Conservation (phyloP, 345 rosid species). For the Aegle marmelos region DNA sequence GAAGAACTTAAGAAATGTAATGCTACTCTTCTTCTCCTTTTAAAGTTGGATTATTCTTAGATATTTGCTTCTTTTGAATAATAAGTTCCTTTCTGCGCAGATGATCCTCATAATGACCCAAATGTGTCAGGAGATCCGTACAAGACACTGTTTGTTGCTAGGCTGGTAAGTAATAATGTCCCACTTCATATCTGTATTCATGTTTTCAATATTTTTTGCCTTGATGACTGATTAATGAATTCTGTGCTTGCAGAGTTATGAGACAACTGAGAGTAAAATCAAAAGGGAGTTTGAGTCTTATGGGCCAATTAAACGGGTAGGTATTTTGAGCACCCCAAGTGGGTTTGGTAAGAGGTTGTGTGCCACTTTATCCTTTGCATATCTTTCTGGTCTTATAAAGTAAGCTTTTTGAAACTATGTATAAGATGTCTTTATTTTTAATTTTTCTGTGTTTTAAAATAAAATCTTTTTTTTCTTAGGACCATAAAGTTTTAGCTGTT, state of each 20-base stretch:
- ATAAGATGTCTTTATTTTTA: neutral
- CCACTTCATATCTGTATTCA: constrained; percentile 4
- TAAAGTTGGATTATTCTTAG: constrained; percentile 7
- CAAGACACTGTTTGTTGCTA: constrained; percentile 93
- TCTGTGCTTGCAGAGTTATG: constrained; percentile 73
- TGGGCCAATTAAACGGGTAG: constrained; percentile 99
- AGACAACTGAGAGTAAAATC: constrained; percentile 93
- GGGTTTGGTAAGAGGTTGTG: constrained; percentile 85
- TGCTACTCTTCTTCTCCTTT: constrained; percentile 8
- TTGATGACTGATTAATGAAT: constrained; percentile 10
- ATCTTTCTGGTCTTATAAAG: constrained; percentile 13
- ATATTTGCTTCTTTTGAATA: neutral
- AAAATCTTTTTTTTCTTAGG: neutral
- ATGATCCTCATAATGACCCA: constrained; percentile 80
- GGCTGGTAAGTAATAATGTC: constrained; percentile 59
- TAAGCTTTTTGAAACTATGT: neutral
- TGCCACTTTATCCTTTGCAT: constrained; percentile 23
- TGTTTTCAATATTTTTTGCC: constrained; percentile 6
- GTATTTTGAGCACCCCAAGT: constrained; percentile 55
- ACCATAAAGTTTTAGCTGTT: constrained; percentile 3
- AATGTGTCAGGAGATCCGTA: constrained; percentile 94
- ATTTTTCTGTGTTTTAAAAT: neutral
- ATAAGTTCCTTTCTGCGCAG: constrained; percentile 36
- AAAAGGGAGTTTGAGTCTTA: constrained; percentile 99
- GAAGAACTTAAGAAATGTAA: constrained; percentile 78